Percentiles rank a stretch among this genome's conserved stretches.
Evolutionary conservation across 495 filamentous ascomycete genomes (phyloP).

Genomic region (Penicillium atrosanguineum): DNA sequence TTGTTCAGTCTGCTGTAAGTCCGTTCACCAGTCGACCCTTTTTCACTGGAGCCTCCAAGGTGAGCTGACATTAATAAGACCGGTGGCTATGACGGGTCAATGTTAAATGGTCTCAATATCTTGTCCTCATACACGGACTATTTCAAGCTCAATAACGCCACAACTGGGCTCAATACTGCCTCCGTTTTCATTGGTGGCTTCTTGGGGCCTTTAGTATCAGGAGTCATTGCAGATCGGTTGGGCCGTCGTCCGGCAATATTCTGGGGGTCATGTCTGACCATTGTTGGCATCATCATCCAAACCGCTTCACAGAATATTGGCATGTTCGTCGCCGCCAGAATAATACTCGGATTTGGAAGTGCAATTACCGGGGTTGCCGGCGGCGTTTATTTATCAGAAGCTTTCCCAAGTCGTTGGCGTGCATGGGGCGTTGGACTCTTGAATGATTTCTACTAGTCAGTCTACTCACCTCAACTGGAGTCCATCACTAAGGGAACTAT

Average conservation of each 20-base stretch:
- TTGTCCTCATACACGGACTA: slow-evolving; percentile 48
- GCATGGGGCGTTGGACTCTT: slow-evolving; percentile 47
- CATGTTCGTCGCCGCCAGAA: slow-evolving; percentile 45
- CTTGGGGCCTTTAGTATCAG: slow-evolving; percentile 37
- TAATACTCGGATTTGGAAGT: slow-evolving; percentile 43
- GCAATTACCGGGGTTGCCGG: slow-evolving; percentile 38
- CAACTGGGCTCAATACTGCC: slow-evolving; percentile 45
- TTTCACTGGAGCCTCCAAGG: background rate
- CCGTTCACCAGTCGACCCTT: background rate
- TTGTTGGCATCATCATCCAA: slow-evolving; percentile 48
- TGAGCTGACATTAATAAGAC: slow-evolving; percentile 23
- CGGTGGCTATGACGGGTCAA: slow-evolving; percentile 49
- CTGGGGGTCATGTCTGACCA: slow-evolving; percentile 38
- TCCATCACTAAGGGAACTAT: background rate
- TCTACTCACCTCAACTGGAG: background rate
- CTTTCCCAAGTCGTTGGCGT: slow-evolving; percentile 41
- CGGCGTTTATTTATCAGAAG: slow-evolving; percentile 42
- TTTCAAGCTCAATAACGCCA: slow-evolving; percentile 44
- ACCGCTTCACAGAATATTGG: slow-evolving; percentile 47
- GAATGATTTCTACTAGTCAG: slow-evolving; percentile 53
- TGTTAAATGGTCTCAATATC: slow-evolving; percentile 53
- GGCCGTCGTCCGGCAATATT: slow-evolving; percentile 47
- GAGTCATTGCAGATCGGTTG: slow-evolving; percentile 36
- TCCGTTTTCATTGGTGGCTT: slow-evolving; percentile 45
- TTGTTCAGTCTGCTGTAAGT: slow-evolving; percentile 45